Conservation (phyloP, 2,329 filamentous ascomycete species). For the Curvularia sp. region DNA sequence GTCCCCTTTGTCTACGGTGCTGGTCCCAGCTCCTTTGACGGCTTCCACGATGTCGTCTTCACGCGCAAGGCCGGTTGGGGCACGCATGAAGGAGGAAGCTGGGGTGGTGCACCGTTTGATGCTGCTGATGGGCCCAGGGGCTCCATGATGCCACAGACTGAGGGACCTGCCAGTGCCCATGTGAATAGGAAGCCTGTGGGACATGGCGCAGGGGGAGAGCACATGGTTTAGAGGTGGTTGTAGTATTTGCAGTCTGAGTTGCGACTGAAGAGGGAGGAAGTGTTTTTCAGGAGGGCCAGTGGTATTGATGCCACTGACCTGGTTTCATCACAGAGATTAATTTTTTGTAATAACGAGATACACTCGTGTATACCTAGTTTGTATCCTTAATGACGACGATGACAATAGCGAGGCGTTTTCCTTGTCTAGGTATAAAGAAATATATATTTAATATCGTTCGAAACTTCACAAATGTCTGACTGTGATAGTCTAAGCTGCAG, state of each 20-base stretch:
- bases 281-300: too few species aligned
- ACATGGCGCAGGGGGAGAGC: slow-evolving; percentile 4
- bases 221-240: slow-evolving; percentile 12
- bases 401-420: background rate
- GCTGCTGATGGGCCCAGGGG: slow-evolving; percentile 49
- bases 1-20: slow-evolving; percentile 62
- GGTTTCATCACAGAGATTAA: background rate
- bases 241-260: background rate
- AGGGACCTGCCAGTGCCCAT: slow-evolving; percentile 41
- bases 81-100: slow-evolving; percentile 48
- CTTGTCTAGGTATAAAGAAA: background rate
- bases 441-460: background rate
- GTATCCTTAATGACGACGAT: background rate
- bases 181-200: slow-evolving; percentile 22
- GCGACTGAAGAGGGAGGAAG: background rate
- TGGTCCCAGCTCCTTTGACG: slow-evolving; percentile 49
- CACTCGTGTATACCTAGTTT: background rate
- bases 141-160: slow-evolving; percentile 40
- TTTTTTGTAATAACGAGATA: background rate
- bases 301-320: background rate
- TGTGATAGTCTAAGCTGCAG: too few species aligned
- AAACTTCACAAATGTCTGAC: background rate
- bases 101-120: slow-evolving; percentile 55
- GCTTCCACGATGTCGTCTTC: slow-evolving; percentile 63
- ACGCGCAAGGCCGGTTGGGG: slow-evolving; percentile 70